Base-by-base conservation (phyloP, 805 yeast species). In the Lachancea fermentati region DNA sequence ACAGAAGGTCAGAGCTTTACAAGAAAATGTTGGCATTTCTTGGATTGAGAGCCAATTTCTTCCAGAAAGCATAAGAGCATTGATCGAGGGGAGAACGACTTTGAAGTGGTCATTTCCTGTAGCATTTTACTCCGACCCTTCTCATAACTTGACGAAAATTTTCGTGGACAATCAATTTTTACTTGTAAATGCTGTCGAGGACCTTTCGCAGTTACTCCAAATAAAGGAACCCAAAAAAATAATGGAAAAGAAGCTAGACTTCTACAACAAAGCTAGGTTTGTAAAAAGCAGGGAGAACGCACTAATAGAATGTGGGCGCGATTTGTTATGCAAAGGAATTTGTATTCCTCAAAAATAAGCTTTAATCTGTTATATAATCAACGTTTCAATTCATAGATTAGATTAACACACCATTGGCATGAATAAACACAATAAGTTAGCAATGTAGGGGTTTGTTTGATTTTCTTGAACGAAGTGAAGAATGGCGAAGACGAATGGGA, bases 81-180 rank as follows among this genome's bases (percentile, higher is more conserved):
- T 91, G 41, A 67, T 79, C 22, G 72, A 71, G 42, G 85, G 95
- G 5, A 69, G 97, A 43, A 76, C 78, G 32, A 76, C 86, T 1
- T 67, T 93, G 38, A 85, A 87, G 66, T 93, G 97, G 97, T 78
- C 96, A 0, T 89, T 85, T 62, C 88, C 86, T 2, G 75, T 87
- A 50, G 79, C 86, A 9, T 91, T 66, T 54, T 85, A 79, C 57
- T 66, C 87, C 25, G 71, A 69, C 30, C 59, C 65, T 22, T 63
- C 66, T 4, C 71, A 73, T 37, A 71, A 78, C 43, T 72, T 73
- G 41, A 74, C 81, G 7, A 68, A 71, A 28, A 72, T 85, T 5
- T 76, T 87, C 51, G 94, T 86, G 52, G 76, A 73, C 42, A 79
- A 79, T 53, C 94, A 85, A 59, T 76, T 70, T 38, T 75, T 72